A percentile compares a stretch with the other conserved stretches of the same genome.
These are phyloP conservation scores for Epichloe baconii DNA, from an alignment of 2,329 filamentous ascomycete species.

Conservation along the genomic window DNA sequence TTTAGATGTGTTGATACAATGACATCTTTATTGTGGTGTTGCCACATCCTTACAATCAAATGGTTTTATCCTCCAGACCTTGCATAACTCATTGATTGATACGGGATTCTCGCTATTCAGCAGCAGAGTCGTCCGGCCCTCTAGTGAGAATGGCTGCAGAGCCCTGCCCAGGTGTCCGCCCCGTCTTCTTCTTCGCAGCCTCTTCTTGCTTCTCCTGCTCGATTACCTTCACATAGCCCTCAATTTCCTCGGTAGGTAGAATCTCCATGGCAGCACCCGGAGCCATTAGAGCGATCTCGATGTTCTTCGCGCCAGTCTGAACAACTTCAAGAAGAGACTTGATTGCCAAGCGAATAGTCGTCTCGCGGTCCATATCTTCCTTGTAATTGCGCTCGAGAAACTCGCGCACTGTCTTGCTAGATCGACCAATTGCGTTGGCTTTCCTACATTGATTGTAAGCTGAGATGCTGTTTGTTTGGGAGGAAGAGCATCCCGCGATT, in stretches of 20 bases:
- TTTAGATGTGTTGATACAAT: conserved; percentile 24
- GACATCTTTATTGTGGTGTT: conserved; percentile 14
- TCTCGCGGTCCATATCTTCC: conserved; percentile 90
- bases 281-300: conserved; percentile 97
- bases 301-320: conserved; percentile 98
- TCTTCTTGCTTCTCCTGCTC: conserved; percentile 99
- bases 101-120: conserved; percentile 17
- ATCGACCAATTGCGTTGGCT: conserved; percentile 95
- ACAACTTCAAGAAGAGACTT: conserved; percentile 97
- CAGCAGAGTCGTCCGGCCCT: conserved; percentile 29
- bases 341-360: conserved; percentile 92
- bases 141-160: conserved; percentile 64
- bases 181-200: conserved; percentile 91
- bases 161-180: conserved; percentile 55
- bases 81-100: not conserved
- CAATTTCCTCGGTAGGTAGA: conserved; percentile 90
- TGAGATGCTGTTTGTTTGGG: conserved; percentile 8
- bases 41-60: conserved; percentile 6
- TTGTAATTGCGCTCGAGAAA: conserved; percentile 99
- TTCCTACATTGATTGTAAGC: conserved; percentile 50
- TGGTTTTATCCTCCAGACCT: not conserved
- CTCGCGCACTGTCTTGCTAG: conserved; percentile 96
- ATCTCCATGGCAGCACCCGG: conserved; percentile 86
- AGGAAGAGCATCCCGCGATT: not conserved
- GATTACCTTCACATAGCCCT: conserved; percentile 95